Conservation (phyloP, 1,284 basidiomycete species). For the Apiotrichum domesticum region DNA sequence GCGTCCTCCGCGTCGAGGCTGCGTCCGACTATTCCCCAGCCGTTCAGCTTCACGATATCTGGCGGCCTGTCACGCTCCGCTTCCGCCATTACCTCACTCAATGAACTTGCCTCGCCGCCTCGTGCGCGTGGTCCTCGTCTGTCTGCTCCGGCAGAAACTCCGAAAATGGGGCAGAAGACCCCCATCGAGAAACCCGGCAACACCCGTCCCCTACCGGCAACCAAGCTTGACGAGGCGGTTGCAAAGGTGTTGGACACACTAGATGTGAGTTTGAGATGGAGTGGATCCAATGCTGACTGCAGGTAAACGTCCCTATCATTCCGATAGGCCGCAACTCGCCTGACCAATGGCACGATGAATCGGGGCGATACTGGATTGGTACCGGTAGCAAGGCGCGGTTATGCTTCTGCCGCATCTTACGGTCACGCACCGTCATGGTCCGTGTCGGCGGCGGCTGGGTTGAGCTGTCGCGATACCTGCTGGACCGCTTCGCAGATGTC, state of each 20-base stretch:
- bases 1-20: not conserved
- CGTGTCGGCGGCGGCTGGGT: constrained; percentile 91
- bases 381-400: constrained; percentile 71
- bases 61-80: constrained; percentile 2
- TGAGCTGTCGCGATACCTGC: constrained; percentile 81
- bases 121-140: not conserved
- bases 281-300: constrained; percentile 21
- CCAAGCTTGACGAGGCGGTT: constrained; percentile 83
- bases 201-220: constrained; percentile 53
- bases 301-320: constrained; percentile 65
- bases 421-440: constrained; percentile 92
- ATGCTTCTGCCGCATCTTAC: constrained; percentile 79
- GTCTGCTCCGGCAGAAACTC: not conserved
- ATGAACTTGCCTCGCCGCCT: not conserved
- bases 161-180: not conserved
- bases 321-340: constrained; percentile 52
- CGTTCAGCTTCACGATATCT: constrained; percentile 9
- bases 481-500: constrained; percentile 73
- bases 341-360: constrained; percentile 70
- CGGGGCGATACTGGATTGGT: constrained; percentile 93
- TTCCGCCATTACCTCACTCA: not conserved
- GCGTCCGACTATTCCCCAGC: constrained; percentile 9
- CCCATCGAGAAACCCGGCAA: not conserved
- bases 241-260: constrained; percentile 83
- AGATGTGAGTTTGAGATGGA: constrained; percentile 52